Base-by-base conservation (phyloP, 1,284 basidiomycete species). In the Athelia psychrophila region DNA sequence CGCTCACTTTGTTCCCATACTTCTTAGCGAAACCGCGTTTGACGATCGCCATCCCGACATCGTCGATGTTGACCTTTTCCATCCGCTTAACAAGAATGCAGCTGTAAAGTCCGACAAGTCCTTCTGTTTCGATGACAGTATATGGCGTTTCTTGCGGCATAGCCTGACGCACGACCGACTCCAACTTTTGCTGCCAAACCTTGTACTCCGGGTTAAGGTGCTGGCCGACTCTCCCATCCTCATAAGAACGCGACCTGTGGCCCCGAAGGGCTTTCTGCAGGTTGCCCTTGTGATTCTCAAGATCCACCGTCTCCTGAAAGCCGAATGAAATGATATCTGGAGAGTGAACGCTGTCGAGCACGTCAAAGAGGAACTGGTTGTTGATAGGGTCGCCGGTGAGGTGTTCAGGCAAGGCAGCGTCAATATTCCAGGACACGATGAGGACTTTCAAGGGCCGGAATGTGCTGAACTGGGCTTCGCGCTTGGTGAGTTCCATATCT, bases 301-400 rank as follows among this genome's bases (percentile, higher is more conserved):
- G 80, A 65, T 98, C 94, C 56, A 99, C 91, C 36, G 98, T 80
- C 72, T 98, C 96, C 67, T 99, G 96, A 64, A 98, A 89, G 1
- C 95, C 95, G 65, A 98, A 97, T 2, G 86, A 83, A 59, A 99
- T 88, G 58, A 98, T 85, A 60, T 98, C 95, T 0, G 95, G 93
- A 8, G 76, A 68, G 20, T 88, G 81, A 23, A 87, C 83, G 55
- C 84, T 88, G 2, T 68, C 72, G 16, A 97, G 74, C 3, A 83
- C 83, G 38, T 93, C 79, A 16, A 80, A 74, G 10, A 97, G 72
- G 72, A 96, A 92, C 50, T 75, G 79, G 44, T 80, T 66, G 62
- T 93, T 95, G 24, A 82, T 83, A 1, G 76, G 61, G 18, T 77
- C 75, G 9, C 81, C 80, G 0, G 68, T 73, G 18, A 99, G 74